Conservation (phyloP, 768 basidiomycete species). For the Asterophora lycoperdoides region DNA sequence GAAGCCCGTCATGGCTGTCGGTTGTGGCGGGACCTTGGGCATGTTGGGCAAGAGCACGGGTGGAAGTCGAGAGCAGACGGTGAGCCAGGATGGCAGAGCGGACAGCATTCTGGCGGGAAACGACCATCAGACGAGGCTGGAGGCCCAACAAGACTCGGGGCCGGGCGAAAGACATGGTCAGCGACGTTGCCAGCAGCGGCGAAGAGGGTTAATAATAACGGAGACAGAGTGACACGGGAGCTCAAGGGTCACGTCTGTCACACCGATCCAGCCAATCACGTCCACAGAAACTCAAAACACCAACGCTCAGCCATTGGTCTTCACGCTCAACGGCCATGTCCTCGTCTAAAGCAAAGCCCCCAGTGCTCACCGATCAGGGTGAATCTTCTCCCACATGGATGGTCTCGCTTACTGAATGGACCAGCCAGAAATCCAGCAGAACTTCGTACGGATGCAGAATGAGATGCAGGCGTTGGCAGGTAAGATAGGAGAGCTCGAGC, state of each 20-base stretch:
- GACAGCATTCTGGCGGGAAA: slow-evolving; percentile 26
- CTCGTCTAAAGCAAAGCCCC: slow-evolving; percentile 60
- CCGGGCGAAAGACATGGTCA: slow-evolving; percentile 55
- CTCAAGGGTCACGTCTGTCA: slow-evolving; percentile 32
- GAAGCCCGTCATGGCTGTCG: slow-evolving; percentile 29
- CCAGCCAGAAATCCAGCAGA: slow-evolving; percentile 81
- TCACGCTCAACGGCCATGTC: slow-evolving; percentile 16
- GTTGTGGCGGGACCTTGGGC: slow-evolving; percentile 20
- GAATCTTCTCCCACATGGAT: slow-evolving; percentile 20
- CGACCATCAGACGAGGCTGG: slow-evolving; percentile 39
- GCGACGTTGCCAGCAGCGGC: slow-evolving; percentile 40
- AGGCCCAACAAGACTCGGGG: slow-evolving; percentile 49
- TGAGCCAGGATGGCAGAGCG: slow-evolving; percentile 38
- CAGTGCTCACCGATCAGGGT: slow-evolving; percentile 72
- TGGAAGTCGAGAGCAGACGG: slow-evolving; percentile 50
- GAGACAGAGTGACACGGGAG: slow-evolving; percentile 30
- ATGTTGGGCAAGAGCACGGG: slow-evolving; percentile 35
- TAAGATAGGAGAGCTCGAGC: slow-evolving; percentile 95
- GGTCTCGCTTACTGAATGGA: slow-evolving; percentile 29
- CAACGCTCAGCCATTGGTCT: neutral
- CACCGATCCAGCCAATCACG: slow-evolving; percentile 43
- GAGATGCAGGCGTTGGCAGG: slow-evolving; percentile 88
- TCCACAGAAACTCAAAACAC: slow-evolving; percentile 29
- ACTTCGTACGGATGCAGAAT: slow-evolving; percentile 75
- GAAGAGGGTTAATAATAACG: slow-evolving; percentile 23